Evolutionary conservation across 2,329 filamentous ascomycete genomes (phyloP), one percentile per base, ranked within the genome.

Genomic region (Coniochaeta sp.): DNA sequence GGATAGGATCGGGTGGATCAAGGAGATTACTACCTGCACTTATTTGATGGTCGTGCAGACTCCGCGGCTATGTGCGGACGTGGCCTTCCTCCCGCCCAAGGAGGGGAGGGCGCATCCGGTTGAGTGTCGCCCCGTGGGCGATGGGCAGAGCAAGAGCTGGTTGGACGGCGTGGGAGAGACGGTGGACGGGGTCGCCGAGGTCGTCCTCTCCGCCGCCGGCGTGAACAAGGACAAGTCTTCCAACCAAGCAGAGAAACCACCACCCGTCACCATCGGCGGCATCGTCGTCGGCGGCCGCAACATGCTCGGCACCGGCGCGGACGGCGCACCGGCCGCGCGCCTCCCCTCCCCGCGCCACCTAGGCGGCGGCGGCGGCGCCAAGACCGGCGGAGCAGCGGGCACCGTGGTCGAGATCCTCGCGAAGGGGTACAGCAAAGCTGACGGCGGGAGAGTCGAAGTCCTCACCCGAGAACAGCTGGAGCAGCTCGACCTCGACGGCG

Each of bases 1-100:
- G 46, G 86, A 95, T 65, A 82, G 86, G 47, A 96, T 96, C 60
- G 86, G 86, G 40, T 91, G 89, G 83, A 95, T 96, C 69, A 96
- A 96, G 67, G 91, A 96, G 66, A 83, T 92, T 1, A 87, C 86
- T 3, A 96, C 90, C 10, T 96, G 91, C 70, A 83, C 89, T 12
- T 96, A 96, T 65, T 76, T 96, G 51, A 96, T 96, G 91, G 83
- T 95, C 28, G 82, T 96, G 56, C 87, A 95, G 65, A 96, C 91
- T 0, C 89, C 91, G 0, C 84, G 90, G 1, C 81, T 96, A 12
- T 96, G 91, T 71, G 82, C 86, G 63, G 91, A 96, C 59, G 82
- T 89, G 9, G 90, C 90, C 9, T 96, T 96, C 66, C 74, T 87
- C 51, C 91, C 91, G 0, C 89, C 90, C 0, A 83, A 87, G 60